Evolutionary conservation across 2,329 filamentous ascomycete species (phyloP).

Genomic region (Aspergillus sp.): DNA sequence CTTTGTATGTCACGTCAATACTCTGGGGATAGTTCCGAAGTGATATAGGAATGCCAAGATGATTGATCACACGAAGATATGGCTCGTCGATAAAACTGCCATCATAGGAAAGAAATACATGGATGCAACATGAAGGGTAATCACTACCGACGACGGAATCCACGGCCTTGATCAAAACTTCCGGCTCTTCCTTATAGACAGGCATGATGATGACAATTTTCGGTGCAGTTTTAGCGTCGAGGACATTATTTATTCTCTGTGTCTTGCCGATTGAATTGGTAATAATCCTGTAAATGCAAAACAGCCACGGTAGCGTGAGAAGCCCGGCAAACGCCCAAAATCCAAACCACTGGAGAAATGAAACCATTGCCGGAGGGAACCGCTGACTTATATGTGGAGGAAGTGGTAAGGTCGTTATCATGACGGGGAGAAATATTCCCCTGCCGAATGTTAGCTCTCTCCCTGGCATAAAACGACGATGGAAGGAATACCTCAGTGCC

Average conservation of each 20-base stretch:
- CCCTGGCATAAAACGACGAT: not conserved
- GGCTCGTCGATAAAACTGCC: slow-evolving; percentile 85
- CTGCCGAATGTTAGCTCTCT: slow-evolving; percentile 44
- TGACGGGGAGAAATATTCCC: slow-evolving; percentile 83
- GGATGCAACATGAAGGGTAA: slow-evolving; percentile 87
- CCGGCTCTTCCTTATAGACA: slow-evolving; percentile 88
- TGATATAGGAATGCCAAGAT: slow-evolving; percentile 72
- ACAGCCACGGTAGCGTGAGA: slow-evolving; percentile 84
- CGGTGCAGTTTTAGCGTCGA: slow-evolving; percentile 82
- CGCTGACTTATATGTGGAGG: slow-evolving; percentile 69
- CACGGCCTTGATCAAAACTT: slow-evolving; percentile 78
- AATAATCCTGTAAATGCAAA: slow-evolving; percentile 88
- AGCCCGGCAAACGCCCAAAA: slow-evolving; percentile 90
- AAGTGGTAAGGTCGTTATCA: slow-evolving; percentile 88
- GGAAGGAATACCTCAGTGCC: slow-evolving; percentile 64
- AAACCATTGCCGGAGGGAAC: slow-evolving; percentile 70
- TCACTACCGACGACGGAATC: slow-evolving; percentile 93
- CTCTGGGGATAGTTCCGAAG: slow-evolving; percentile 79
- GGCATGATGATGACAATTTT: slow-evolving; percentile 98
- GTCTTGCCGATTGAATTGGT: slow-evolving; percentile 80
- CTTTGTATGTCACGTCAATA: slow-evolving; percentile 84
- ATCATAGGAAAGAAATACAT: slow-evolving; percentile 94
- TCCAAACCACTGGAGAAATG: slow-evolving; percentile 84
- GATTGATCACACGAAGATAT: slow-evolving; percentile 81
- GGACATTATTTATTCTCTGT: slow-evolving; percentile 76